Evolutionary conservation across 345 rosid species (phyloP).

Genomic region (Cardiospermum halicacabum): DNA sequence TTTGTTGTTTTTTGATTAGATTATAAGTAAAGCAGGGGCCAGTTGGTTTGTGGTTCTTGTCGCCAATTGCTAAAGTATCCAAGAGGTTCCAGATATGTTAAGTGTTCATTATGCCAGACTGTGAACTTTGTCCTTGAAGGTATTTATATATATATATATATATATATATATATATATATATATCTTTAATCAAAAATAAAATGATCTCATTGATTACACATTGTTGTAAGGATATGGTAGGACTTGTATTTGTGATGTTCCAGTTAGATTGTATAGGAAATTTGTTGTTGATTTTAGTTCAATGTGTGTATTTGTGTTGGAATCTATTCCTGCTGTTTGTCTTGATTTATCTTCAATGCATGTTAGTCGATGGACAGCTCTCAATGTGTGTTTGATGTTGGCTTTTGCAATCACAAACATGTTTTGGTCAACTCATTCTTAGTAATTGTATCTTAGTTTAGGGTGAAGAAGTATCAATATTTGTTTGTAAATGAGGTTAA

Average conservation of each 20-base stretch:
- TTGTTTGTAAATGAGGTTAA: background rate
- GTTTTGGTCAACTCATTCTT: background rate
- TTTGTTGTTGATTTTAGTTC: background rate
- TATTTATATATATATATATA: no score
- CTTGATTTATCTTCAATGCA: background rate
- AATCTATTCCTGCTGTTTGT: background rate
- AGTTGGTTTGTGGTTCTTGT: conserved; percentile 96
- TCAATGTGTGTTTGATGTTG: background rate
- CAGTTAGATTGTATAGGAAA: background rate
- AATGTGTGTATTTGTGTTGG: background rate
- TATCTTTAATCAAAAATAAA: background rate
- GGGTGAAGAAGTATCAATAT: background rate
- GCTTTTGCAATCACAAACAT: background rate
- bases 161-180: no score
- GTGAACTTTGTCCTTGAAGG: conserved; percentile 85
- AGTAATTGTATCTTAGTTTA: background rate
- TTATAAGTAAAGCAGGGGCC: conserved; percentile 39
- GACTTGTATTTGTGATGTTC: background rate
- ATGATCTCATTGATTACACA: no score
- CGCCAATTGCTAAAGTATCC: conserved; percentile 70
- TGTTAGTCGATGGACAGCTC: background rate
- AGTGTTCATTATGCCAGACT: conserved; percentile 64
- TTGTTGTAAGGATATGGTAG: background rate
- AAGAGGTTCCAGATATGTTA: conserved; percentile 54
- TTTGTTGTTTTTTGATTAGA: background rate